These are phyloP conservation scores for Hyaloperonospora brassicae DNA, from an alignment of 352 stramenopile species.

Conservation along the genomic window DNA sequence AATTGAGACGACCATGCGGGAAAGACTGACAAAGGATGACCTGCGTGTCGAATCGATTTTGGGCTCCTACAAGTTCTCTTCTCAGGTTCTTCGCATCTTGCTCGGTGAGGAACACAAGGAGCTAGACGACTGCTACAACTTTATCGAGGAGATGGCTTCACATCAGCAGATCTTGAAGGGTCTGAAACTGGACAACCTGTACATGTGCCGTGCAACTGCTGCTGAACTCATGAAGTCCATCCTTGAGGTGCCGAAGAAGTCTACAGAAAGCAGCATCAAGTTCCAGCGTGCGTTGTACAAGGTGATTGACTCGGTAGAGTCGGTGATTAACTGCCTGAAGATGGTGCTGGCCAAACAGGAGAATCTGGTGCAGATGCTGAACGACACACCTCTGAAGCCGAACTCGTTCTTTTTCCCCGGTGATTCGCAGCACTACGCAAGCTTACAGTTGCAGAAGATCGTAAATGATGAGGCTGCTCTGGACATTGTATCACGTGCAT, in stretches of 20 bases:
- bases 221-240: constrained; percentile 81
- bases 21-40: constrained; percentile 75
- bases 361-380: constrained; percentile 73
- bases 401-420: constrained; percentile 86
- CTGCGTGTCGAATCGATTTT: constrained; percentile 73
- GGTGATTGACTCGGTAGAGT: constrained; percentile 77
- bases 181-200: constrained; percentile 66
- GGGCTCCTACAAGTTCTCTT: constrained; percentile 85
- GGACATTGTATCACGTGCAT: constrained; percentile 75
- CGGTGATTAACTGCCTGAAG: constrained; percentile 74
- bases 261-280: constrained; percentile 69
- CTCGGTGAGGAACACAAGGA: constrained; percentile 81
- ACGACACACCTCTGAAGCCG: constrained; percentile 72
- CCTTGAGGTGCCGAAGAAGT: constrained; percentile 69
- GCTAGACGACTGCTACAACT: constrained; percentile 73
- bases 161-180: constrained; percentile 70
- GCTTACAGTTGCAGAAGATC: constrained; percentile 65
- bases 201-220: constrained; percentile 50
- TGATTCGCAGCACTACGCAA: constrained; percentile 71
- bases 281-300: constrained; percentile 78
- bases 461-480: constrained; percentile 73
- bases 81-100: constrained; percentile 65
- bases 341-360: constrained; percentile 78
- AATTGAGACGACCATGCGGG: constrained; percentile 75
- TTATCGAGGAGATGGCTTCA: constrained; percentile 73